Base-by-base conservation (phyloP, 2,329 filamentous ascomycete genomes). In the Ophiostoma himal-ulmi region DNA sequence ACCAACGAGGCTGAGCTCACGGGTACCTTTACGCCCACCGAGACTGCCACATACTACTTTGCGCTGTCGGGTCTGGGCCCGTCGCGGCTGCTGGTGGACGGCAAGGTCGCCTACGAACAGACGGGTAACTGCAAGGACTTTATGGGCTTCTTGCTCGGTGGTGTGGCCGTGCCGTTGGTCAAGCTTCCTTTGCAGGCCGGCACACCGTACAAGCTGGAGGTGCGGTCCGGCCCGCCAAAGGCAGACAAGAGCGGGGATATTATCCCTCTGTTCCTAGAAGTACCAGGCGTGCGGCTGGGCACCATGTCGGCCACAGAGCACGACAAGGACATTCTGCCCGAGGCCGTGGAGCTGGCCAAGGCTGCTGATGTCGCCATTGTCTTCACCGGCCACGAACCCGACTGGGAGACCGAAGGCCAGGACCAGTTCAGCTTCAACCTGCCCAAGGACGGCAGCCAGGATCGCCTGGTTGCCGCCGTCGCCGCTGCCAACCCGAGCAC, bases 351-450 rank as follows among this genome's bases (percentile, higher is more conserved):
- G 37, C 48, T 39, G 7, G 68, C 68, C n/a, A 44, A 44, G 36
- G 30, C 36, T 6, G 68, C 68, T 37, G 68, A 69, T 26, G 22
- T 64, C 1, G 68, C 68, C 36, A 54, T 69, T 37, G 68, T 69
- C n/a, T 69, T 69, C 7, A 37, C 54, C 7, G 68, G 68, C 36
- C 54, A 69, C 68, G 34, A 54, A 13, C 30, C 68, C 36, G 48
- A 60, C 5, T 69, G 68, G 68, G 68, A 69, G 37, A 69, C 68
- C 0, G 68, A 69, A n/a, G 68, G 68, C 3, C 68, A 69, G n/a
- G 68, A 69, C 22, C 48, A 54, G 20, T 22, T 34, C 36, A 36
- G 26, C 68, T 60, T 69, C 34, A 62, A 62, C 54, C 13, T 69
- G 68, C 68, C 68, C 13, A 37, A 69, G 37, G 68, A 69, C 17